Conservation (phyloP, 108 stramenopile species). For the Schizochytrium sp. region DNA sequence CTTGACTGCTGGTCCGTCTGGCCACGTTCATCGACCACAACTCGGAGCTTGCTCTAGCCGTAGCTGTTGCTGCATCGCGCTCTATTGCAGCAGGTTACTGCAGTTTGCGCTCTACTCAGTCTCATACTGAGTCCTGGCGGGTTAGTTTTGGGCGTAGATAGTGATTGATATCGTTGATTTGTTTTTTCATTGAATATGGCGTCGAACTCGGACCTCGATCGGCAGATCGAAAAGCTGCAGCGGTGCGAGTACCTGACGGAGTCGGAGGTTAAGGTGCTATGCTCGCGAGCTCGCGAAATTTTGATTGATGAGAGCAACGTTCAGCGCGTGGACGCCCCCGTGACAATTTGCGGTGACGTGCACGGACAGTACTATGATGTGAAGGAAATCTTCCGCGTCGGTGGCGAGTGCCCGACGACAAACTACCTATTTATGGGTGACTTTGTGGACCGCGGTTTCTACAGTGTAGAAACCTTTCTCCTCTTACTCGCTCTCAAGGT, state of each 20-base stretch:
- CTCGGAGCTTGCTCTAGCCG: too few relatives aligned
- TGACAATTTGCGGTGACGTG: constrained; percentile 99
- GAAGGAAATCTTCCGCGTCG: constrained; percentile 96
- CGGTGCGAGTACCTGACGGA: constrained; percentile 98
- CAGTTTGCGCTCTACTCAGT: too few relatives aligned
- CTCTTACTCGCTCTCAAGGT: constrained; percentile 95
- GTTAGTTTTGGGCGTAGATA: background rate
- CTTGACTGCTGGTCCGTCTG: too few relatives aligned
- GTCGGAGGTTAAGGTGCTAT: constrained; percentile 96
- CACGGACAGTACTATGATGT: constrained; percentile 99
- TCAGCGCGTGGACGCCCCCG: constrained; percentile 96
- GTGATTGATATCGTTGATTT: background rate
- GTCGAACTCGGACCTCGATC: constrained; percentile 80
- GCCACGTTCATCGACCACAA: too few relatives aligned
- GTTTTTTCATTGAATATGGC: background rate
- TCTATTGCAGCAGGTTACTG: too few relatives aligned
- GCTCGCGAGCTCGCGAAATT: constrained; percentile 95
- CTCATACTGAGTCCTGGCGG: too few relatives aligned
- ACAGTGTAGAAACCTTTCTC: constrained; percentile 97
- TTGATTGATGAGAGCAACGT: constrained; percentile 98
- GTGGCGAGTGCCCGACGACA: constrained; percentile 95
- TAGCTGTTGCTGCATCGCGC: too few relatives aligned
- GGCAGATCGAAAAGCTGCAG: constrained; percentile 91
- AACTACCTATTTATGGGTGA: constrained; percentile 99
- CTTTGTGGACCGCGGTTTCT: constrained; percentile 99